Evolutionary conservation across 2,329 filamentous ascomycete species (phyloP).

Genomic region (Talaromyces sp.): DNA sequence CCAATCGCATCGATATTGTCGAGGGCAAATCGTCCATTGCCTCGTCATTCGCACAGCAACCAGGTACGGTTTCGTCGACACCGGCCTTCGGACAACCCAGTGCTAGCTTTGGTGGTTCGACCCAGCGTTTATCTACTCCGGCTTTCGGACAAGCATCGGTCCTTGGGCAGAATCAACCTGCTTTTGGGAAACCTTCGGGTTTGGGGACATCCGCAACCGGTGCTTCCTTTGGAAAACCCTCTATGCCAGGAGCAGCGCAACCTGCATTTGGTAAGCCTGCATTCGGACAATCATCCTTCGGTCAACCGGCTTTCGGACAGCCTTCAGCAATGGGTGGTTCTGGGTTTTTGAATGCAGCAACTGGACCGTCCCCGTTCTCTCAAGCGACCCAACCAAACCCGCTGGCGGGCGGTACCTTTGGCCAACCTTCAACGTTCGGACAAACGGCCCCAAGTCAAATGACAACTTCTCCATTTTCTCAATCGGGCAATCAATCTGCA

Average conservation of each 20-base stretch:
- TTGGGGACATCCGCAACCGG: constrained; percentile 13
- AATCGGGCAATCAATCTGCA: constrained; percentile 16
- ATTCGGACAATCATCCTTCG: constrained; percentile 43
- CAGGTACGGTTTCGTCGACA: constrained; percentile 9
- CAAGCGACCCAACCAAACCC: constrained; percentile 21
- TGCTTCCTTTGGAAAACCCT: constrained; percentile 23
- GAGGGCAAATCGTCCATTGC: constrained; percentile 25
- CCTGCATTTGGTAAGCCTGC: constrained; percentile 38
- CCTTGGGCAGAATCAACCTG: constrained; percentile 19
- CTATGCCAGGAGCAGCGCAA: constrained; percentile 26
- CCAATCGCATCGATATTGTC: constrained; percentile 62
- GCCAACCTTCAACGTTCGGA: constrained; percentile 35
- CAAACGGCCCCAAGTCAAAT: constrained; percentile 29
- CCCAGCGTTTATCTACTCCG: constrained; percentile 22
- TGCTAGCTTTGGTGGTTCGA: constrained; percentile 18
- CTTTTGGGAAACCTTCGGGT: constrained; percentile 24
- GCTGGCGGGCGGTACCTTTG: constrained; percentile 5
- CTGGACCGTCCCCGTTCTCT: constrained; percentile 40
- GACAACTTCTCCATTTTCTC: constrained; percentile 31
- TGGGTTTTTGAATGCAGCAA: constrained; percentile 34
- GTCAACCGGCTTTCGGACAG: constrained; percentile 27
- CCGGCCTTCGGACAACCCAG: constrained; percentile 23
- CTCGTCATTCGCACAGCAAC: constrained; percentile 25
- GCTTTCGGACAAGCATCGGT: constrained; percentile 30
- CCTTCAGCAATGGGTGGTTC: constrained; percentile 21